Conservation (phyloP, 768 basidiomycete species). For the Dendrothele bispora region DNA sequence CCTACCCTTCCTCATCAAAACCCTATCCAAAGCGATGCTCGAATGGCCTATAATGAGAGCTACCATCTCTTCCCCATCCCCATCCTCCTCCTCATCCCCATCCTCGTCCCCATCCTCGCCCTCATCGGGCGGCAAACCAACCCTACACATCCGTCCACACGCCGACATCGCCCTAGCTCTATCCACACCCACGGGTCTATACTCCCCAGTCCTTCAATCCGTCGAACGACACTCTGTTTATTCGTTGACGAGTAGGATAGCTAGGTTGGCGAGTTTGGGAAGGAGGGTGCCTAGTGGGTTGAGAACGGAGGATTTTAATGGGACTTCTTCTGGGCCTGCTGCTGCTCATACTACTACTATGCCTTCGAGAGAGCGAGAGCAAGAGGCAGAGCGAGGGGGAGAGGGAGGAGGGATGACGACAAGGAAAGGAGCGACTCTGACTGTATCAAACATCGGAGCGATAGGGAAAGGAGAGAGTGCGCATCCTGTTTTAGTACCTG, state of each 20-base stretch:
- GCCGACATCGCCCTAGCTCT: constrained; percentile 78
- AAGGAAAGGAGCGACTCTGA: constrained; percentile 83
- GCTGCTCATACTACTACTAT: too few relatives aligned
- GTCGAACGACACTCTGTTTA: constrained; percentile 60
- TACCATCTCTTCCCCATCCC: constrained; percentile 51
- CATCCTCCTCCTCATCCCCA: constrained; percentile 31
- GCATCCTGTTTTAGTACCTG: constrained; percentile 74
- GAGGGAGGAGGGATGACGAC: too few relatives aligned
- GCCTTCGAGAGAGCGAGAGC: constrained; percentile 64
- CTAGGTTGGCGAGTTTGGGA: constrained; percentile 62
- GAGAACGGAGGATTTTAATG: constrained; percentile 58
- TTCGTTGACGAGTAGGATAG: constrained; percentile 58
- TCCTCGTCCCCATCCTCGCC: constrained; percentile 26
- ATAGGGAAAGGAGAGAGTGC: constrained; percentile 74
- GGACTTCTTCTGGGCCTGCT: too few relatives aligned
- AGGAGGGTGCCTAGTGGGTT: constrained; percentile 67
- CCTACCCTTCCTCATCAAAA: constrained; percentile 83
- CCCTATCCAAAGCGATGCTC: constrained; percentile 74
- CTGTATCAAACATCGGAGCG: constrained; percentile 80
- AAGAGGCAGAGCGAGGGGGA: too few relatives aligned
- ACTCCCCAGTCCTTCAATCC: constrained; percentile 68
- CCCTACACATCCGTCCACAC: constrained; percentile 68
- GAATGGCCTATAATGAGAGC: constrained; percentile 85
- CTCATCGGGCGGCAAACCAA: constrained; percentile 47
- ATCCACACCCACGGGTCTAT: constrained; percentile 80